Base-by-base conservation (phyloP, 169 alveolate genomes). In the Eimeria necatrix region DNA sequence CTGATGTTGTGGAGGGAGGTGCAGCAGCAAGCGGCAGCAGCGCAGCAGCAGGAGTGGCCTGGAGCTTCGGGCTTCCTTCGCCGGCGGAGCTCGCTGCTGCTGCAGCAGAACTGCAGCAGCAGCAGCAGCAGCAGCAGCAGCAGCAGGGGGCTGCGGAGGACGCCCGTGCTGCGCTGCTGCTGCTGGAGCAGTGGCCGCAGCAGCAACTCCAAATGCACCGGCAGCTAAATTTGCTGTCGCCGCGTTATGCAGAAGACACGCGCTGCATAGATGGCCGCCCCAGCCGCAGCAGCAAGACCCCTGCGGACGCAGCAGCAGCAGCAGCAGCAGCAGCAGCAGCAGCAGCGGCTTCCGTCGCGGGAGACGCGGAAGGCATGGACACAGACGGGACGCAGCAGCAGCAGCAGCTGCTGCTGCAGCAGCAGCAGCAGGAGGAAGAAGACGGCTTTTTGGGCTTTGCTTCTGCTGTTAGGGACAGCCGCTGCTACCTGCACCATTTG, bases 21-120 rank as follows among this genome's bases (percentile, higher is more conserved):
- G 85, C 85, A 26, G 85, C 85, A 18, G 85, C 85, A 18, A 74
- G 60, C 59, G 85, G 85, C 85, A 74, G 59, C 60, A 74, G 85
- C 85, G 59, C 85, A 74, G 85, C 85, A 46, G 85, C 85, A 41
- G 85, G 85, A 74, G 41, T 74, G 14, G 85, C 85, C 16, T 74
- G 85, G 85, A 41, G 32, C 85, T 74, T 74, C 59, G 56, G 24
- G 2, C 22, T 74, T 3, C 85, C 85, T 4, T 74, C 85, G 18
- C 32, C 6, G 26, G 85, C 22, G 41, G 85, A 74, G 24, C 12
- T 74, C 32, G 85, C 85, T 74, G 85, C 85, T 74, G 59, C 85
- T 74, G 85, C 85, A 18, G 48, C 32, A n/a, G 48, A 16, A n/a
- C 78, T 20, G 78, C 78, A 68, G 46, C 78, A 68, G 78, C 48